phyloP scores from a whole-genome alignment of 331 rosid genomes.

The Rhamnella rubrinervis region DNA sequence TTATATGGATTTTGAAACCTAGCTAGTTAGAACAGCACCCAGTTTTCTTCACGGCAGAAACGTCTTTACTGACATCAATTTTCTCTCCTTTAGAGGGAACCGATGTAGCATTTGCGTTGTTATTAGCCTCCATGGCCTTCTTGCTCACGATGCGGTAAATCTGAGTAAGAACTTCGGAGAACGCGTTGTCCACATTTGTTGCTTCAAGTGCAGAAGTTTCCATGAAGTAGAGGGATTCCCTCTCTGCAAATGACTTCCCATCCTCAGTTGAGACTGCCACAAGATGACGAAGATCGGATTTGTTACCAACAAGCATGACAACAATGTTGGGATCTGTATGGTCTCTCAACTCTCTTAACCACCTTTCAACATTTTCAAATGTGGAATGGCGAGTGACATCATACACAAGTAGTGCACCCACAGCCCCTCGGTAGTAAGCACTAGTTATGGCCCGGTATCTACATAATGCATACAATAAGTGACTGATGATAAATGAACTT shows the following conservation, averaged over 20 bases:
- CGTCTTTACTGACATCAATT: slow-evolving; percentile 46
- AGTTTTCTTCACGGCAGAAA: slow-evolving; percentile 46
- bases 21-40: slow-evolving; percentile 58
- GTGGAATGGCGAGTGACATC: slow-evolving; percentile 86
- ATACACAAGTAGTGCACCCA: slow-evolving; percentile 78
- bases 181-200: slow-evolving; percentile 49
- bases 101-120: slow-evolving; percentile 34
- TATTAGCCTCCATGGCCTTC: slow-evolving; percentile 49
- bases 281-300: slow-evolving; percentile 57
- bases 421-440: slow-evolving; percentile 94
- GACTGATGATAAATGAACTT: neutral
- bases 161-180: slow-evolving; percentile 48
- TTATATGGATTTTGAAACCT: slow-evolving; percentile 13
- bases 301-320: slow-evolving; percentile 83
- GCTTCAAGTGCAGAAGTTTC: slow-evolving; percentile 63
- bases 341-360: slow-evolving; percentile 85
- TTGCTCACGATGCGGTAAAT: slow-evolving; percentile 45
- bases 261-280: slow-evolving; percentile 51
- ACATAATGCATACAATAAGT: neutral
- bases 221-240: slow-evolving; percentile 53
- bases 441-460: slow-evolving; percentile 96
- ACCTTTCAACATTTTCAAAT: slow-evolving; percentile 77
- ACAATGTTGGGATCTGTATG: slow-evolving; percentile 90
- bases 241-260: slow-evolving; percentile 46
- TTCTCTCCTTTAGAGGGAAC: slow-evolving; percentile 53